Percentiles rank a stretch among this genome's conserved stretches.
These are phyloP conservation scores for Sporisorium scitamineum DNA, from an alignment of 1,284 basidiomycete species.

Conservation along the genomic window DNA sequence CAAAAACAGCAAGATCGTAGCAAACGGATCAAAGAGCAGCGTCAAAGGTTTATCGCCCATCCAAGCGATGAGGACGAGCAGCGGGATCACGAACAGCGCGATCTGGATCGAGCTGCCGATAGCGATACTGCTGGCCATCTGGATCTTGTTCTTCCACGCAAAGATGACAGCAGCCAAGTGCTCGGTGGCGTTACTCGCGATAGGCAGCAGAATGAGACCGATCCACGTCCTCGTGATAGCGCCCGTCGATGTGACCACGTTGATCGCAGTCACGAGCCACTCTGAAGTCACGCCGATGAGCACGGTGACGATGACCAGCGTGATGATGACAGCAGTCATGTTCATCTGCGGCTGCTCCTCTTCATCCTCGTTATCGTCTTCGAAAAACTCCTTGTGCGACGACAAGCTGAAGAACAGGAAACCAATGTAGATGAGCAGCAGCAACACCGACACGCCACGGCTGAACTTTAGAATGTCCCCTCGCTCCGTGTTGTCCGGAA, in stretches of 20 bases:
- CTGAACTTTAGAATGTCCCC: conserved; percentile 60
- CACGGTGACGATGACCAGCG: conserved; percentile 54
- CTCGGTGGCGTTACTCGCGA: conserved; percentile 60
- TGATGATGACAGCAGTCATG: conserved; percentile 44
- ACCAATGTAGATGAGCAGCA: conserved; percentile 61
- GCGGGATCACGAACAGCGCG: conserved; percentile 60
- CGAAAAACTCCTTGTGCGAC: conserved; percentile 57
- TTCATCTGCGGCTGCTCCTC: conserved; percentile 61
- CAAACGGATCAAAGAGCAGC: conserved; percentile 61
- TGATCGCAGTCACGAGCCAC: conserved; percentile 61
- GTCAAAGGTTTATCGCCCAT: conserved; percentile 58
- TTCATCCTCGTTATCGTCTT: conserved; percentile 49
- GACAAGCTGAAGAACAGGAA: conserved; percentile 57
- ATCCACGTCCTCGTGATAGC: conserved; percentile 56
- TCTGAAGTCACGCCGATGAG: conserved; percentile 63
- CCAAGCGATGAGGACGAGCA: conserved; percentile 63
- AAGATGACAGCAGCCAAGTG: conserved; percentile 60
- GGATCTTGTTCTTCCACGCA: conserved; percentile 63
- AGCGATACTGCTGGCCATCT: conserved; percentile 58
- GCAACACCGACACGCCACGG: conserved; percentile 54
- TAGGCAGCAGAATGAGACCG: conserved; percentile 59
- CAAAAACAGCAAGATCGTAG: conserved; percentile 60
- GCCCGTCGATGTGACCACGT: conserved; percentile 48
- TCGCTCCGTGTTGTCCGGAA: conserved; percentile 49
- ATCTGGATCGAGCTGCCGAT: conserved; percentile 65